Conservation (phyloP, 257 asterid species). For the Ligustrum vulgare region DNA sequence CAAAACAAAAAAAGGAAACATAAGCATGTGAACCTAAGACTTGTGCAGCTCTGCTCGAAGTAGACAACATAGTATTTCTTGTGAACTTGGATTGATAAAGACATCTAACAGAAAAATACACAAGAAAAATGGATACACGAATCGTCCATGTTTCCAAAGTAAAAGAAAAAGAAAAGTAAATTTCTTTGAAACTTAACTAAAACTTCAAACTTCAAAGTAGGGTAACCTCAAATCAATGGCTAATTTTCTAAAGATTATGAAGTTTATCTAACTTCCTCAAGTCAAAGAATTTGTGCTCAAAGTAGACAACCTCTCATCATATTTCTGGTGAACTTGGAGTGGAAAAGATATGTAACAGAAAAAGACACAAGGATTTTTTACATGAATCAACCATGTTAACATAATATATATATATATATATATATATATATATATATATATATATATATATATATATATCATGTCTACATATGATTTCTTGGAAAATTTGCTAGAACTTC, state of each 20-base stretch:
- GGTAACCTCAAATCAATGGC: background rate
- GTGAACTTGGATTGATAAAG: background rate
- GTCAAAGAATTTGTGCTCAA: background rate
- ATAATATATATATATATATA: too few relatives aligned
- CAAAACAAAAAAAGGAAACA: background rate
- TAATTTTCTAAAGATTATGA: too few relatives aligned
- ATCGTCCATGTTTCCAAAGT: background rate
- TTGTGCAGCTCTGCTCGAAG: background rate
- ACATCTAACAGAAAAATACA: background rate
- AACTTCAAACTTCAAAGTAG: background rate
- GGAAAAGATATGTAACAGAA: background rate
- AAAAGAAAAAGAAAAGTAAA: too few relatives aligned
- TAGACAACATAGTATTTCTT: background rate
- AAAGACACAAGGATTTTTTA: background rate
- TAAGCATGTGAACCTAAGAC: background rate
- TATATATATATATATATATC: too few relatives aligned
- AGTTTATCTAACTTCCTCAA: too few relatives aligned
- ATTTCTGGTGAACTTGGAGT: background rate
- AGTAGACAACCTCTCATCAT: background rate
- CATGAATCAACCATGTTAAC: background rate
- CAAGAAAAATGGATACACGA: background rate
- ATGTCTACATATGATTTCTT: background rate
- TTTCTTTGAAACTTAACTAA: background rate
- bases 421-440: too few relatives aligned
- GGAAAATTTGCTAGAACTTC: background rate